These are phyloP conservation scores for Penicillium odoratum DNA, from an alignment of 495 filamentous ascomycete genomes.

Conservation along the genomic window DNA sequence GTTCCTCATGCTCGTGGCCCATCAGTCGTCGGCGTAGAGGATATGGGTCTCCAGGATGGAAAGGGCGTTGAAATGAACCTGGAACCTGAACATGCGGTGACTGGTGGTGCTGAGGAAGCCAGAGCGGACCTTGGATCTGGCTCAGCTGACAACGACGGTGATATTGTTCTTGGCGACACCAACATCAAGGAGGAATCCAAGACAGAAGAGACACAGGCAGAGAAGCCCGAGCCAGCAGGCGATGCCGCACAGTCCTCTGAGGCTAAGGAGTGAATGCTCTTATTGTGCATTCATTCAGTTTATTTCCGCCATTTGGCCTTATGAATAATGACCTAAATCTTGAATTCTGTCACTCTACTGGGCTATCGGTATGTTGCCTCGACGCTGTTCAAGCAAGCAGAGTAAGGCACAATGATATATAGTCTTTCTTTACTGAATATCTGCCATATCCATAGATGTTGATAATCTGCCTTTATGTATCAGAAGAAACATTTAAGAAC, in stretches of 20 bases:
- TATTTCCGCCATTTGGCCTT: constrained; percentile 1
- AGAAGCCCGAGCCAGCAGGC: constrained; percentile 6
- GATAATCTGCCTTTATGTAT: too few species aligned
- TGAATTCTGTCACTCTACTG: neutral
- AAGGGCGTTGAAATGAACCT: constrained; percentile 47
- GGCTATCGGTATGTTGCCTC: too few species aligned
- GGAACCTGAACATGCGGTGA: constrained; percentile 9
- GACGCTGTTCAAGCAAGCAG: too few species aligned
- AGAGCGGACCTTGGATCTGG: constrained; percentile 13
- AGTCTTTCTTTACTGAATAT: too few species aligned
- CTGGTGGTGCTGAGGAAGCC: constrained; percentile 13
- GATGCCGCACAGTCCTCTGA: constrained; percentile 15
- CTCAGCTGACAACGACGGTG: constrained; percentile 40
- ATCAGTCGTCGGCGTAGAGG: constrained; percentile 77
- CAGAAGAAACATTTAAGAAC: too few species aligned
- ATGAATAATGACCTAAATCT: constrained; percentile 6
- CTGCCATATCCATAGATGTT: too few species aligned
- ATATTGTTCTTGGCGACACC: constrained; percentile 42
- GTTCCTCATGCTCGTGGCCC: constrained; percentile 80
- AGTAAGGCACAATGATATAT: too few species aligned
- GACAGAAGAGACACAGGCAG: constrained; percentile 13
- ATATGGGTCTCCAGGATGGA: constrained; percentile 78
- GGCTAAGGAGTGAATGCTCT: constrained; percentile 15
- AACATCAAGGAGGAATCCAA: constrained; percentile 17
- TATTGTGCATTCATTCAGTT: neutral